phyloP scores from a whole-genome alignment of 192 early-diverging fungal genomes.

The Coemansia sp. region DNA sequence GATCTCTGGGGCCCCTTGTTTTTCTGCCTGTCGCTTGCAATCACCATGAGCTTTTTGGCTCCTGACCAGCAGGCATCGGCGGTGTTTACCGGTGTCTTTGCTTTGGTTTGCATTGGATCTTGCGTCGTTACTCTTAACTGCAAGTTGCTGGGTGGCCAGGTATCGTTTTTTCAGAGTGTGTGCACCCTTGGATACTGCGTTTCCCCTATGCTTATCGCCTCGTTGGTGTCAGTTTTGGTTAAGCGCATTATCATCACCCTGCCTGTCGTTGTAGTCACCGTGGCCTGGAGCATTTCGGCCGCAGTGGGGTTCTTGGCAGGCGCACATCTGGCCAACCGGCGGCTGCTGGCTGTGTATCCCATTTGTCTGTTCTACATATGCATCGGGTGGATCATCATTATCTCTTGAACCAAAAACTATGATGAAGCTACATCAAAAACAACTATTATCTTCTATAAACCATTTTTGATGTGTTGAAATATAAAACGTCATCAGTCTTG shows the following conservation, averaged over 20 bases:
- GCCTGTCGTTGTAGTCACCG: slow-evolving; percentile 70
- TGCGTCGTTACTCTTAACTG: slow-evolving; percentile 94
- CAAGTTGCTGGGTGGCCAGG: slow-evolving; percentile 87
- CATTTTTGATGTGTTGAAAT: no score
- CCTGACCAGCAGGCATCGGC: slow-evolving; percentile 73
- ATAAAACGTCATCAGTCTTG: no score
- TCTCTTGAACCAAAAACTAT: slow-evolving; percentile 57
- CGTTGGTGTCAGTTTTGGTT: slow-evolving; percentile 68
- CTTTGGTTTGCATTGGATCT: slow-evolving; percentile 93
- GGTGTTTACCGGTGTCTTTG: slow-evolving; percentile 91
- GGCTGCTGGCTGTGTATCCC: slow-evolving; percentile 87
- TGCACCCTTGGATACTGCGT: slow-evolving; percentile 97
- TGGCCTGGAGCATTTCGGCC: slow-evolving; percentile 88
- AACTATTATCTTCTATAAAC: no score
- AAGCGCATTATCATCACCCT: slow-evolving; percentile 64
- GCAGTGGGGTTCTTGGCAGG: slow-evolving; percentile 89
- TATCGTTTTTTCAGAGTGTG: slow-evolving; percentile 96
- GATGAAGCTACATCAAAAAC: no score
- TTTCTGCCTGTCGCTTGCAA: slow-evolving; percentile 85
- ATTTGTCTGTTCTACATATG: slow-evolving; percentile 93
- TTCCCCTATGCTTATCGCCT: slow-evolving; percentile 84
- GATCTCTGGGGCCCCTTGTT: slow-evolving; percentile 96
- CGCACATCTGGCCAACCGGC: slow-evolving; percentile 79
- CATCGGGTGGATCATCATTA: slow-evolving; percentile 91
- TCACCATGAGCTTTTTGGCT: slow-evolving; percentile 77